Base-by-base conservation (phyloP, 768 basidiomycete genomes). In the Leccinum subgranulosum region DNA sequence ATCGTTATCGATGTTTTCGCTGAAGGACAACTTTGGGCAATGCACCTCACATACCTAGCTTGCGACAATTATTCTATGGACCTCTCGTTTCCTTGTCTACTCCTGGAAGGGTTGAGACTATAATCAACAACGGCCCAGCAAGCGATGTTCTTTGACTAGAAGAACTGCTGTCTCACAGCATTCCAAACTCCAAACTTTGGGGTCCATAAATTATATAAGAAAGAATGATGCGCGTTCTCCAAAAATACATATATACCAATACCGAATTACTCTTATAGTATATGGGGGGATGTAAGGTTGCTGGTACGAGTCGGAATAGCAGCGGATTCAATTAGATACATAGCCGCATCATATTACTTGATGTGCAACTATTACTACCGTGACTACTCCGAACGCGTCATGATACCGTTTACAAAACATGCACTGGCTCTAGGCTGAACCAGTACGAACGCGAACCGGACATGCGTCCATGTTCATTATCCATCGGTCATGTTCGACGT, bases 161-260 rank as follows among this genome's bases (percentile, higher is more conserved):
- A 52, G 53, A 79, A 75, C 12, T 51, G 58, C 50, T 72, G 63
- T 0, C 65, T 60, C 6, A 73, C 59, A 3, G 65, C 68, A 56
- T 79, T 80, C 78, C 78, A 79, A 0, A 69, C 64, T 1, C 78
- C 78, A 36, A 65, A 65, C 17, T n/a, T 63, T 3, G 64, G 66
- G 47, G 49, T 46, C 70, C 68, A 49, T 6, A 53, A 27, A 12
- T 5, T 36, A 29, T n/a, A 11, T 57, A 8, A 54, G 47, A n/a
- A 34, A 41, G 1, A 25, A 33, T 33, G 12, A n/a, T 33, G 19
- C 33, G 48, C 11, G 60, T 49, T 11, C 23, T 9, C 6, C 4
- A 58, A 58, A 2, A 54, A 2, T 33, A 12, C 48, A 59, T 15
- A 6, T 33, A n/a, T 47, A 70, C 64, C 70, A 62, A 1, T 55